Base-by-base conservation (phyloP, 1,139 yeast genomes). In the Pichia sp. region DNA sequence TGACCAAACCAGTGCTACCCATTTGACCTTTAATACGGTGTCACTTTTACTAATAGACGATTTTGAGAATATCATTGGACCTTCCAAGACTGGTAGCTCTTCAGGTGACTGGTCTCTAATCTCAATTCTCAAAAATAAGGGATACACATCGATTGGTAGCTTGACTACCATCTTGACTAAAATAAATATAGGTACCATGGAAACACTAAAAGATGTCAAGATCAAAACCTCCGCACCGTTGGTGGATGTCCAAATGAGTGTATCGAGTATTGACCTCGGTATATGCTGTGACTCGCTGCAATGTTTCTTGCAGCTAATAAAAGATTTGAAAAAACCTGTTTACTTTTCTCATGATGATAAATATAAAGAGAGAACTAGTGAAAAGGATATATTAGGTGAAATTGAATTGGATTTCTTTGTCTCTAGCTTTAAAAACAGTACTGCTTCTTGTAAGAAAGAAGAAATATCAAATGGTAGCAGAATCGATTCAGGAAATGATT, bases 221-320 rank as follows among this genome's bases (percentile, higher is more conserved):
- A 6, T 16, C 2, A 35, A 33, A 9, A 27, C 27, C 6, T 57
- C 77, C 11, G 85, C 79, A 45, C 67, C 69, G 11, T 57, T 75
- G 27, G 23, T 48, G 38, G 50, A 44, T 33, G 29, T 46, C 5
- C 45, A 40, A 29, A 7, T 48, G 11, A 40, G 43, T 37, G 26
- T 48, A 3, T 45, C 42, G 28, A 44, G 43, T 5, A 31, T 46
- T 3, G 71, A 68, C 29, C 43, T 83, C 1, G 81, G 81, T 36
- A 55, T 87, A 2, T 88, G 96, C 65, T 92, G 96, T 0, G 97
- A 90, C 61, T 86, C 96, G 0, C 72, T 81, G 0, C 83, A 85
- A 56, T 77, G 90, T 5, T 63, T 88, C 38, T 53, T 77, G 2
- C 95, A 84, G 52, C 57, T 85, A 27, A 50, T 83, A 11, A 81